Evolutionary conservation across 345 rosid genomes (phyloP), one percentile per base, ranked within the genome.

Genomic region (Populus davidiana): DNA sequence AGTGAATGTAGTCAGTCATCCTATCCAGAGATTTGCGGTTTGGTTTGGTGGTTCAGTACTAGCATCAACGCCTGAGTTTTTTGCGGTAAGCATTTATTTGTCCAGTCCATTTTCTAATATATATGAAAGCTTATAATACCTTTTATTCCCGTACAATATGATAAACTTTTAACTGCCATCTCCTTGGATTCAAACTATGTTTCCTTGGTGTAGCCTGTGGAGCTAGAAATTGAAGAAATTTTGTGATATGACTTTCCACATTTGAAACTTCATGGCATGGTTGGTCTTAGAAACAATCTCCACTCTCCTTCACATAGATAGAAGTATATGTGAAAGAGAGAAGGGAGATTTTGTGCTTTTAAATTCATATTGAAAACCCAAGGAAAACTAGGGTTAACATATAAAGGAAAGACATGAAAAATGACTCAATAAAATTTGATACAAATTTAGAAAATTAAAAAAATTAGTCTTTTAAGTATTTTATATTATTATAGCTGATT

Each of bases 41-140:
- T 96, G 99, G 99, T 96, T 96, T 83, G 99, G 98, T 52, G 98
- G 99, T 84, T 96, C 99, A 49, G 97, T 96, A 77, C 96, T 96
- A 69, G 97, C 96, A 73, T 96, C 99, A 44, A 96, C 99, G 35
- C 98, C 97, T 25, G 99, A 96, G 88, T 96, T 93, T 87, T 96
- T 87, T 27, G 92, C 86, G 84, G 98, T 90, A 91, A 52, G 88
- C 36, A 76, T 82, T 79, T 81, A 44, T 66, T 10, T 5, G 70
- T 33, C 25, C 10, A 33, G 39, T 64, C 21, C 52, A 64, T 59
- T 54, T 54, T 54, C 62, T 23, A 23, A 59, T 59, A 59, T 59
- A 38, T 73, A 39, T 64, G 68, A 69, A 31, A 76, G 73, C 74
- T 21, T 35, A 21, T 47, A 27, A 21, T 73, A 54, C 23, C 2